phyloP scores from a whole-genome alignment of 1,139 yeast species.

The Diutina sp. region DNA sequence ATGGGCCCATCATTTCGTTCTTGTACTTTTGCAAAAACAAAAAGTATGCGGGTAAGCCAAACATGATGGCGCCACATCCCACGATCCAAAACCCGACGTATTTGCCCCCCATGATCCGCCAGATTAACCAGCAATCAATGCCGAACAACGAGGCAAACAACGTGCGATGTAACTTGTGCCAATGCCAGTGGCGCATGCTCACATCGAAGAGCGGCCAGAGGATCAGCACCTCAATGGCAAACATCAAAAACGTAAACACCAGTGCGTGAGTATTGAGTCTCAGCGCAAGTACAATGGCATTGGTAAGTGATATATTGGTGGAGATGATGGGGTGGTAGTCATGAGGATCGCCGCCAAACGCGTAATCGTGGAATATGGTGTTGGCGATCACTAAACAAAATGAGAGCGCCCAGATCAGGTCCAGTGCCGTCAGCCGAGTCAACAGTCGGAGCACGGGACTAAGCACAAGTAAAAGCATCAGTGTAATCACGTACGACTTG shows the following conservation, averaged over 20 bases:
- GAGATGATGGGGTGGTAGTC: constrained; percentile 51
- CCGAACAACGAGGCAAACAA: constrained; percentile 14
- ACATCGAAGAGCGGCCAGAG: constrained; percentile 60
- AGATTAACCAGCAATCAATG: not conserved
- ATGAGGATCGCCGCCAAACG: constrained; percentile 15
- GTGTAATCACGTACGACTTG: constrained; percentile 57
- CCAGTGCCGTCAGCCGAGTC: constrained; percentile 81
- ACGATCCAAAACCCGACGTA: constrained; percentile 33
- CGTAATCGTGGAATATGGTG: constrained; percentile 56
- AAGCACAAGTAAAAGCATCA: constrained; percentile 58
- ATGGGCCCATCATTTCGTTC: constrained; percentile 84
- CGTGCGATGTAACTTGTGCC: constrained; percentile 12
- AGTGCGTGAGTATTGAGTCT: constrained; percentile 59
- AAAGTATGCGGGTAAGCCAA: constrained; percentile 50
- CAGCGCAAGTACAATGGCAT: constrained; percentile 84
- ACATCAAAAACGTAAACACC: constrained; percentile 72
- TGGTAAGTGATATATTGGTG: constrained; percentile 73
- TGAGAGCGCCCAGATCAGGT: constrained; percentile 89
- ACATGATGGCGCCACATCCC: constrained; percentile 7
- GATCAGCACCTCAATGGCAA: constrained; percentile 61
- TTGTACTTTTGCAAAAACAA: constrained; percentile 65
- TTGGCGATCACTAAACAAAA: constrained; percentile 64
- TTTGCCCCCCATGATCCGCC: constrained; percentile 22
- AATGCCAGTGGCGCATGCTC: constrained; percentile 25
- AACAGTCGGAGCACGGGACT: constrained; percentile 87